phyloP scores from a whole-genome alignment of 495 filamentous ascomycete species.

The Xylaria grammica region DNA sequence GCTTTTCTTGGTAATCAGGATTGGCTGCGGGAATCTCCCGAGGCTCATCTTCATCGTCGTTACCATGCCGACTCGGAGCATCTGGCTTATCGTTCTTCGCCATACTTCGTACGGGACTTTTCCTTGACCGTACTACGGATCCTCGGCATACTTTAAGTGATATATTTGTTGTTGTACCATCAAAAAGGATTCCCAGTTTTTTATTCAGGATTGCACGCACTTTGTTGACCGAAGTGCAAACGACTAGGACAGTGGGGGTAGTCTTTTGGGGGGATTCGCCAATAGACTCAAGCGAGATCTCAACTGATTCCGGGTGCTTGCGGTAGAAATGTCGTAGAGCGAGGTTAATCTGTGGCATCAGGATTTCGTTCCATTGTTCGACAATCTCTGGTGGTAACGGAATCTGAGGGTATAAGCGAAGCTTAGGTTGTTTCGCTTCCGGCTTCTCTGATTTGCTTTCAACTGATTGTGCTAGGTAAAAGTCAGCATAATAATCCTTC shows the following conservation, averaged over 20 bases:
- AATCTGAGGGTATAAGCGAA: conserved; percentile 57
- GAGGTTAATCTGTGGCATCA: conserved; percentile 72
- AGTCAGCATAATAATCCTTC: not conserved
- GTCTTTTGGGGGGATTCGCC: conserved; percentile 69
- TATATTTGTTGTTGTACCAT: conserved; percentile 63
- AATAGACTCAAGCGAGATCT: conserved; percentile 74
- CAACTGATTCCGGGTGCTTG: conserved; percentile 73
- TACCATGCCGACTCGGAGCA: conserved; percentile 16
- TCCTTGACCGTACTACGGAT: conserved; percentile 69
- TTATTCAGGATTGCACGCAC: conserved; percentile 74
- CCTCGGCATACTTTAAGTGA: conserved; percentile 69
- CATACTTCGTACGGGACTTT: conserved; percentile 45
- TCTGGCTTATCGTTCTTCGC: conserved; percentile 27
- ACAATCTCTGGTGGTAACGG: conserved; percentile 64
- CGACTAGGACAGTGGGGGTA: conserved; percentile 75
- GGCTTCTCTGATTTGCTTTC: conserved; percentile 25
- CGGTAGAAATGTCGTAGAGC: conserved; percentile 64
- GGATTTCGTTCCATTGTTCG: conserved; percentile 71
- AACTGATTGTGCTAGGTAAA: not conserved
- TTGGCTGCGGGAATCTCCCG: conserved; percentile 56
- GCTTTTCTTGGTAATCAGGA: conserved; percentile 71
- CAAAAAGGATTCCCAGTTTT: conserved; percentile 61
- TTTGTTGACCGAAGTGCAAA: conserved; percentile 73
- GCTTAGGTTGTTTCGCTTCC: conserved; percentile 40
- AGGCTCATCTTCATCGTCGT: conserved; percentile 27